Evolutionary conservation across 83 land plant species (phyloP).

Genomic region (Thuja plicata): DNA sequence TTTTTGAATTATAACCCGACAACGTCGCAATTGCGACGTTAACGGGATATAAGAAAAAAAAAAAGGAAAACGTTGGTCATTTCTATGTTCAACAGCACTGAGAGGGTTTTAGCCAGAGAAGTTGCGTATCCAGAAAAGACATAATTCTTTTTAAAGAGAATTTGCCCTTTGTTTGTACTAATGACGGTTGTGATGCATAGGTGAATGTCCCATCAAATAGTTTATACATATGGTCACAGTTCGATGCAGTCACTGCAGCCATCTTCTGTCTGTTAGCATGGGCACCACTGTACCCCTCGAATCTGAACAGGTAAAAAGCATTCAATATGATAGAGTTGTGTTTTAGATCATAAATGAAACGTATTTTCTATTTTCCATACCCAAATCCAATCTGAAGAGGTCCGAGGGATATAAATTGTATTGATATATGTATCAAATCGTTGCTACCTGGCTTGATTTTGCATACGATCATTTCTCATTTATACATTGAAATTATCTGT

Average conservation of each 20-base stretch:
- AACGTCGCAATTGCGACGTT: no score
- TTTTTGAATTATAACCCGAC: no score
- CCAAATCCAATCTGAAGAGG: no score
- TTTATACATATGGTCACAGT: constrained; percentile 52
- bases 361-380: background rate
- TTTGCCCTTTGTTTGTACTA: background rate
- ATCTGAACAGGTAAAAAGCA: background rate
- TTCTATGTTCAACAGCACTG: no score
- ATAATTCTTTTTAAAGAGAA: background rate
- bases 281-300: background rate
- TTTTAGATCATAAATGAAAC: background rate
- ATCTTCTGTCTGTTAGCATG: constrained; percentile 51
- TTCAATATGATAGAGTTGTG: background rate
- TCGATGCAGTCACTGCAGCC: constrained; percentile 62
- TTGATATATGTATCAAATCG: background rate
- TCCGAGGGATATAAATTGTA: no score
- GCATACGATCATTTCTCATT: background rate
- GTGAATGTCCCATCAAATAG: constrained; percentile 64
- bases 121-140: no score
- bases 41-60: no score
- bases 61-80: no score
- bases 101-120: no score
- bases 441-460: background rate
- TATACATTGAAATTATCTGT: background rate
- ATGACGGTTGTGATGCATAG: constrained; percentile 17